Evolutionary conservation across 176 grass and related monocot genomes (phyloP).

Genomic region (Saccharum officinarum): DNA sequence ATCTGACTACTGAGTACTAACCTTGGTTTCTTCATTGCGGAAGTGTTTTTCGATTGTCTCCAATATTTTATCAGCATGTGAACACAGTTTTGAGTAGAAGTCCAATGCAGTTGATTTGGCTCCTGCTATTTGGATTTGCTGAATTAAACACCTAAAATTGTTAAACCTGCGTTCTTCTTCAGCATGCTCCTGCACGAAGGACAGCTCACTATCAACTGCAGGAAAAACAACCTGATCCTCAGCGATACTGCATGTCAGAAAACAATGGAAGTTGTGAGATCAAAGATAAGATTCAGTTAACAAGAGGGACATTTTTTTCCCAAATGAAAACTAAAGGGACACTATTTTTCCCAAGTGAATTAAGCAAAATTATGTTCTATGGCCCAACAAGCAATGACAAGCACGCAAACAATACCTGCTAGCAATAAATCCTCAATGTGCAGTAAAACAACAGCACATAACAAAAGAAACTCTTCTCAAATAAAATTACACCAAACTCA

Average conservation of each 20-base stretch:
- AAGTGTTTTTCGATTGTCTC: conserved; percentile 95
- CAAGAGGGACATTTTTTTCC: not conserved
- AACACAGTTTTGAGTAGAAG: conserved; percentile 80
- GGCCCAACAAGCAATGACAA: not conserved
- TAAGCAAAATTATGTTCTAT: conserved; percentile 22
- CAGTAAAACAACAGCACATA: conserved; percentile 25
- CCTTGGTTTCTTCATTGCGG: conserved; percentile 85
- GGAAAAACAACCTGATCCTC: conserved; percentile 99
- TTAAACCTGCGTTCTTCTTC: conserved; percentile 81
- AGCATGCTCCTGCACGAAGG: conserved; percentile 80
- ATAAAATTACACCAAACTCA: not conserved
- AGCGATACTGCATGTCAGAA: conserved; percentile 63
- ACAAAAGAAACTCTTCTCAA: conserved; percentile 13
- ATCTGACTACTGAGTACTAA: conserved; percentile 31
- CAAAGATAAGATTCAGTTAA: conserved; percentile 13
- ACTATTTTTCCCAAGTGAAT: conserved; percentile 21
- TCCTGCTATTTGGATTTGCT: conserved; percentile 85
- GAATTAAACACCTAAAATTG: conserved; percentile 87
- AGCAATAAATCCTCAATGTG: conserved; percentile 22
- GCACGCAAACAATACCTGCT: conserved; percentile 8
- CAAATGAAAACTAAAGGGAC: conserved; percentile 9
- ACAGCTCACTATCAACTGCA: conserved; percentile 75
- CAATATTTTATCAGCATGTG: conserved; percentile 93
- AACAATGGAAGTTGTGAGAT: conserved; percentile 19
- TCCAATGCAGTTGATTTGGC: conserved; percentile 68